Conservation (phyloP, 257 asterid species). For the Echium plantagineum region DNA sequence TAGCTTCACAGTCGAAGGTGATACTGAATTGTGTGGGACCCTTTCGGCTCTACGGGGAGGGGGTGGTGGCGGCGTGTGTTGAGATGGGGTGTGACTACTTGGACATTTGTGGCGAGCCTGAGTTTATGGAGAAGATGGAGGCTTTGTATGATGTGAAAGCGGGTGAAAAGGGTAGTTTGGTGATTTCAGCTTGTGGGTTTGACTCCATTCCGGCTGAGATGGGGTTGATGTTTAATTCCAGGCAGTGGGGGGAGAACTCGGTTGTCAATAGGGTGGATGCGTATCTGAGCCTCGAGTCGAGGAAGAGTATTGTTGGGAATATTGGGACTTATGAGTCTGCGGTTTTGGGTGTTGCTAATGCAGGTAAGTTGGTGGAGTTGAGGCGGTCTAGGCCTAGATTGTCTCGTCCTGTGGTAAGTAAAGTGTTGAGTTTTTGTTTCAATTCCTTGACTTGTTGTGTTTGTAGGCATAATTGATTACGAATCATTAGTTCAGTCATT, state of each 20-base stretch:
- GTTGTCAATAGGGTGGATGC: constrained; percentile 67
- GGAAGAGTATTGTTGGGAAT: constrained; percentile 53
- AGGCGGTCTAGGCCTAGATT: constrained; percentile 54
- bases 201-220: constrained; percentile 86
- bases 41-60: constrained; percentile 65
- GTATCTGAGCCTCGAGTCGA: constrained; percentile 72
- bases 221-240: constrained; percentile 53
- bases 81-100: constrained; percentile 70
- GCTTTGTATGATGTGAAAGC: constrained; percentile 46
- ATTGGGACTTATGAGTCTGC: constrained; percentile 68
- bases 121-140: constrained; percentile 88
- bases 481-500: too few relatives aligned
- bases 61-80: constrained; percentile 74
- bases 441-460: too few relatives aligned
- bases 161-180: constrained; percentile 47
- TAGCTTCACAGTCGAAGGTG: constrained; percentile 54
- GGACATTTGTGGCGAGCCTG: constrained; percentile 86
- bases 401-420: constrained; percentile 47
- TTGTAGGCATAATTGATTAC: too few relatives aligned
- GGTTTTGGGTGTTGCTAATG: constrained; percentile 76
- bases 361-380: constrained; percentile 35
- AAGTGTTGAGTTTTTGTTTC: too few relatives aligned
- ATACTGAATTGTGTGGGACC: constrained; percentile 80
- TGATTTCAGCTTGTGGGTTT: constrained; percentile 78
- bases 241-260: constrained; percentile 42